Conservation (phyloP, 441 rosid species). For the Gossypium trilobum region DNA sequence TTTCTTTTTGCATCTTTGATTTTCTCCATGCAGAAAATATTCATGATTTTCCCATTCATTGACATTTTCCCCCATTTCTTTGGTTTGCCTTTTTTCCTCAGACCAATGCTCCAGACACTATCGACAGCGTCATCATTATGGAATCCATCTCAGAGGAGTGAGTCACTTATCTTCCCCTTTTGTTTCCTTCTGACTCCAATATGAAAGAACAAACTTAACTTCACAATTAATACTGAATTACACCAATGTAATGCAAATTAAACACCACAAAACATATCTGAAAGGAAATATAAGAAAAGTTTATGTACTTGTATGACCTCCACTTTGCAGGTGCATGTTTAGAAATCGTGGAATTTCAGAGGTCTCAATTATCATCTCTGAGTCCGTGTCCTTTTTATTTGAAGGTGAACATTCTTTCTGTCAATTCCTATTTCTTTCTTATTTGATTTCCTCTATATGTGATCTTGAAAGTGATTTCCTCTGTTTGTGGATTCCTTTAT, state of each 20-base stretch:
- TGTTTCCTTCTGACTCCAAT: not conserved
- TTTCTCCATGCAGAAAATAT: not conserved
- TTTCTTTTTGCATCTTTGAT: not conserved
- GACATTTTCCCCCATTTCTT: not conserved
- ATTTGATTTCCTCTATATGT: constrained; percentile 1
- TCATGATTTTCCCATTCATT: not conserved
- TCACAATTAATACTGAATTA: not conserved
- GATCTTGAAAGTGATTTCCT: not conserved
- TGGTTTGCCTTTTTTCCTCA: not conserved
- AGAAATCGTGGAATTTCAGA: constrained; percentile 23
- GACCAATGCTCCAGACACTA: constrained; percentile 28
- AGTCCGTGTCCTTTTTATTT: constrained; percentile 29
- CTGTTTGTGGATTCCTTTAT: not conserved
- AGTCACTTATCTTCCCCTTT: not conserved
- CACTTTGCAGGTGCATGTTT: constrained; percentile 32
- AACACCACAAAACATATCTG: not conserved
- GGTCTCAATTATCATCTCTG: constrained; percentile 24
- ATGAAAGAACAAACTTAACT: not conserved
- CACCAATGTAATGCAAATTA: not conserved
- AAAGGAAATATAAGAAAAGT: not conserved
- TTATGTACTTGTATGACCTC: constrained; percentile 6
- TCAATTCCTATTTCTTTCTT: constrained; percentile 4
- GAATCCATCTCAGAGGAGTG: constrained; percentile 29
- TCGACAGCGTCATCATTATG: constrained; percentile 18
- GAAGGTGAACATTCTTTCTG: constrained; percentile 37